Base-by-base conservation (phyloP, 805 yeast species). In the Ogataea siamensis region DNA sequence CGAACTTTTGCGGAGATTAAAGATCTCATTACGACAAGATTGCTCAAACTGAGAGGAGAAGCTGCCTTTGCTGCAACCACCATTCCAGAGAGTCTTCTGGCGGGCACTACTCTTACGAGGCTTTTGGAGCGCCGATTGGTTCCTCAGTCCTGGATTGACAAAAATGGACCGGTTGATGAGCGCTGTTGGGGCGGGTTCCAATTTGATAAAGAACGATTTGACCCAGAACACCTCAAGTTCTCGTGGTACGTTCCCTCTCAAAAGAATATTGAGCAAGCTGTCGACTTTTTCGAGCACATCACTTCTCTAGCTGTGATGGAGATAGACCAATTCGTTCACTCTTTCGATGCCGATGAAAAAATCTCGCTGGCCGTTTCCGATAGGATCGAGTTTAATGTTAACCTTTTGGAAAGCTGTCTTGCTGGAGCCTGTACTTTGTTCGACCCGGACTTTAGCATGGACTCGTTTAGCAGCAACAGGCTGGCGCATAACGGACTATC, bases 111-210 rank as follows among this genome's bases (percentile, higher is more conserved):
- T 0, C 74, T 76, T 32, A 72, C 82, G 8, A 76, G 80, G 43
- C 54, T 83, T 3, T 56, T 62, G 13, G 88, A 83, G 47, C 67
- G 69, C 40, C 66, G 80, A 31, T 62, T 78, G 37, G 71, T 75
- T 39, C 68, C 76, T 32, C 74, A 78, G 26, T 68, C 54, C 7
- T 71, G 71, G 47, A 44, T 59, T 3, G 42, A 47, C 3, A 55
- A 60, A 11, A 48, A 64, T 47, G 71, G 67, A 1, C 49, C 54
- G 18, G 44, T 72, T 8, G 62, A 61, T 27, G 78, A 71, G 34
- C 68, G 68, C 15, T 72, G 80, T 42, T 85, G 94, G 94, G 94
- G 94, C 31, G 87, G 78, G 0, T 71, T 75, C 41, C 87, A 82
- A 48, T 76, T 80, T 49, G 75, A 73, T 44, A 60, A 67, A 0